These are phyloP conservation scores for Mycena capillaripes DNA, from an alignment of 768 basidiomycete genomes.

Conservation along the genomic window DNA sequence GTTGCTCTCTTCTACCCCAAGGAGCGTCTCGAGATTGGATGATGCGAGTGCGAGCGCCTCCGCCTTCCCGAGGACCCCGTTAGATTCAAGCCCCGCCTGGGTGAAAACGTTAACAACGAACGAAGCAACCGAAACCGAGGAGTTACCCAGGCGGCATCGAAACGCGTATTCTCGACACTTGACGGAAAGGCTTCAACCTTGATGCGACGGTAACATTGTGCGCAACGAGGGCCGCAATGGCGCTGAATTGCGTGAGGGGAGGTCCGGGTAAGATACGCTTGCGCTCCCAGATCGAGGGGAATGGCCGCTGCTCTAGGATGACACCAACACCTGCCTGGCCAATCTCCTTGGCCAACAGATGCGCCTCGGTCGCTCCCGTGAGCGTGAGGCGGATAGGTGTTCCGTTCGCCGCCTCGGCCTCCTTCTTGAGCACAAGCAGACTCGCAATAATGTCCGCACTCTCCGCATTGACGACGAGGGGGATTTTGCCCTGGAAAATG, in stretches of 20 bases:
- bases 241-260: constrained; percentile 71
- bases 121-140: background rate
- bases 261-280: constrained; percentile 75
- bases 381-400: constrained; percentile 60
- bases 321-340: constrained; percentile 75
- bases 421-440: constrained; percentile 70
- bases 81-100: constrained; percentile 56
- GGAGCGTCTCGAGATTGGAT: constrained; percentile 58
- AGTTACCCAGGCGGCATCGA: constrained; percentile 72
- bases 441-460: constrained; percentile 85
- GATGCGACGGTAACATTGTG: constrained; percentile 75
- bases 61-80: constrained; percentile 51
- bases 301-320: constrained; percentile 74
- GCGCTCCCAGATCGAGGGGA: constrained; percentile 75
- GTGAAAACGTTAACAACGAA: background rate
- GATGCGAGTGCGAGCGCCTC: constrained; percentile 55
- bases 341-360: constrained; percentile 76
- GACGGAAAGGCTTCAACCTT: constrained; percentile 63
- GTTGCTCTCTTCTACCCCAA: constrained; percentile 51
- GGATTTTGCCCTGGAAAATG: constrained; percentile 63
- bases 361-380: constrained; percentile 71
- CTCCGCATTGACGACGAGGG: constrained; percentile 78
- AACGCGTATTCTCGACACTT: constrained; percentile 75
- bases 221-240: constrained; percentile 66
- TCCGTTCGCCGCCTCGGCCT: constrained; percentile 59